Evolutionary conservation across 2,329 filamentous ascomycete species (phyloP), one percentile per base, ranked within the genome.

Genomic region (Aspergillus ochraceus): DNA sequence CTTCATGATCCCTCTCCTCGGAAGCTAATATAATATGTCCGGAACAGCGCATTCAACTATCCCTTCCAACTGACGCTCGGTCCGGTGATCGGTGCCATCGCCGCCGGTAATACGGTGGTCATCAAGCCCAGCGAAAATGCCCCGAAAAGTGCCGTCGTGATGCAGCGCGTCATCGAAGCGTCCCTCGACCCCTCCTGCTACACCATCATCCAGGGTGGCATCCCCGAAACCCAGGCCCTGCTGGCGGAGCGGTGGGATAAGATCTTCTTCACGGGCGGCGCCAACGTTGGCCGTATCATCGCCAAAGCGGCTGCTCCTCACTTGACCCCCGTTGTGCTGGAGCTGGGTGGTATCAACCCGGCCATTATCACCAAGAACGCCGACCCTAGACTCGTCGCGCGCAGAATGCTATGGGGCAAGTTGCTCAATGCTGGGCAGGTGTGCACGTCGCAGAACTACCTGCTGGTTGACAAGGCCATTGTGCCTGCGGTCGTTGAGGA

Each of bases 191-290:
- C 87, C 1, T 85, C 86, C 17, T 88, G 88, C 67, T 97, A 92
- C 77, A 80, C 82, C 39, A 85, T 92, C 60, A 82, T 97, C 66
- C 95, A 97, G 74, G 95, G 95, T 61, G 88, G 81, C 29, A 79
- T 97, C 20, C 83, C 88, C 4, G 92, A 97, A 81, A 92, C 90
- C 4, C 91, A 90, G 50, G 88, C 87, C 12, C 80, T 98, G 49
- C 84, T 99, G 36, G 87, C 94, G 59, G 86, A 92, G 80, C 94
- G 94, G 76, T 99, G 93, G 89, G 93, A 96, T 80, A 98, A 97
- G 84, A 96, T 99, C 71, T 93, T 95, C 81, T 99, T 97, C 80
- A 99, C 95, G 1, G 95, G 95, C 57, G 88, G 87, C 69, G 84
- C 84, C 55, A 80, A 74, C 29, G 92, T 97, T 19, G 95, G 91